Conservation (phyloP, 352 stramenopile genomes). For the Pythium sukuiense region DNA sequence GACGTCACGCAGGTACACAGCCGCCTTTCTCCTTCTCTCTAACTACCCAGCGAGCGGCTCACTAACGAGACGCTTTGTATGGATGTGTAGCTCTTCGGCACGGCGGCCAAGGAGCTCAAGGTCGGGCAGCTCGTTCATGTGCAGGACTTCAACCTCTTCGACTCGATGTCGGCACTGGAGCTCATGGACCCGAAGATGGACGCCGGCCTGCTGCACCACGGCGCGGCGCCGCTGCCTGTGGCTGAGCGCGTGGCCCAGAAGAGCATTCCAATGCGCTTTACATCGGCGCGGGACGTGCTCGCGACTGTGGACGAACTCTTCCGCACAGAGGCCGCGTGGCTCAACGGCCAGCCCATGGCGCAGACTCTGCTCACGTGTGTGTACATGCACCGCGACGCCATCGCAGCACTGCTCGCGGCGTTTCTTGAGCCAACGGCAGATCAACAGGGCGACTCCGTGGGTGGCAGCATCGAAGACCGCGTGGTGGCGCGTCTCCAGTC, state of each 20-base stretch:
- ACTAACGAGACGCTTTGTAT: neutral
- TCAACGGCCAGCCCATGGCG: slow-evolving; percentile 78
- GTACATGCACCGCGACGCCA: slow-evolving; percentile 81
- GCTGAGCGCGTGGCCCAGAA: slow-evolving; percentile 41
- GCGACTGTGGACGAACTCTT: slow-evolving; percentile 80
- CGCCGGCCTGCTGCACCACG: slow-evolving; percentile 81
- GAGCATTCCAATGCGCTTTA: slow-evolving; percentile 58
- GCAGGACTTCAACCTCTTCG: slow-evolving; percentile 88
- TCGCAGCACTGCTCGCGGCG: slow-evolving; percentile 66
- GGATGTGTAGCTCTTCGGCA: slow-evolving; percentile 45
- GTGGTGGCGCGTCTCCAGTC: slow-evolving; percentile 29
- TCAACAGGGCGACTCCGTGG: neutral
- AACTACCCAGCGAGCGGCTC: neutral
- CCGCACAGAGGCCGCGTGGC: slow-evolving; percentile 76
- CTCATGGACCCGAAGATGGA: slow-evolving; percentile 95
- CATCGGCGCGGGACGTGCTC: slow-evolving; percentile 63
- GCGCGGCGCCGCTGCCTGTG: slow-evolving; percentile 54
- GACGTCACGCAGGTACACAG: slow-evolving; percentile 44
- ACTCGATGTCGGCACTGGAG: slow-evolving; percentile 94
- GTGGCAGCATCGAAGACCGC: slow-evolving; percentile 26
- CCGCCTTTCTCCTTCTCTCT: neutral
- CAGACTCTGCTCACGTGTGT: slow-evolving; percentile 91
- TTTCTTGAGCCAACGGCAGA: slow-evolving; percentile 18
- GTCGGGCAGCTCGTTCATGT: slow-evolving; percentile 79
- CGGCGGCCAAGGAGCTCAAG: slow-evolving; percentile 75